Percentiles rank a stretch among this genome's conserved stretches.
These are phyloP conservation scores for Aspergillus asperescens DNA, from an alignment of 495 filamentous ascomycete genomes.

Conservation along the genomic window DNA sequence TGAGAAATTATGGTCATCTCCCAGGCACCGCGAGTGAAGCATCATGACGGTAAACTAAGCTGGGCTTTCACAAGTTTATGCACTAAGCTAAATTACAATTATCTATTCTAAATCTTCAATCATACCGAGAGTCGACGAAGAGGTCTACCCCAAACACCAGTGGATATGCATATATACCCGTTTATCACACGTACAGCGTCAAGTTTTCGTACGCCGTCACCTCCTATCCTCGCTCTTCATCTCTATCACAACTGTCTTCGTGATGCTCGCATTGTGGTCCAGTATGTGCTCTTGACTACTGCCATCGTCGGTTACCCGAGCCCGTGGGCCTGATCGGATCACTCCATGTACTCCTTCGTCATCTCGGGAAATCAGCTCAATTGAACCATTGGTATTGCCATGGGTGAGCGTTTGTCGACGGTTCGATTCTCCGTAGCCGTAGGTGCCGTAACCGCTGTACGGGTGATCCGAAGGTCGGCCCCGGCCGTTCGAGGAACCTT, in stretches of 20 bases:
- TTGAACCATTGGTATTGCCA: background rate
- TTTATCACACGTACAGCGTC: background rate
- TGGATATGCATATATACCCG: background rate
- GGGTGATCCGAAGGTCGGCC: background rate
- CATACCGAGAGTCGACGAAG: background rate
- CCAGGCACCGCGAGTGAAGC: too few relatives aligned
- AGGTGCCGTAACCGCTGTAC: background rate
- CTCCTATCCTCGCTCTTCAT: constrained; percentile 4
- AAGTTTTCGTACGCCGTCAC: background rate
- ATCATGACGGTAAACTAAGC: background rate
- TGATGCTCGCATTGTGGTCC: background rate
- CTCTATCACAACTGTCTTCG: constrained; percentile 9
- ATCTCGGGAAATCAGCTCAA: constrained; percentile 3
- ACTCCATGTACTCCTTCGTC: background rate
- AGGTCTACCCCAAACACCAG: background rate
- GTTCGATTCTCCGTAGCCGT: background rate
- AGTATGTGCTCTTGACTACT: constrained; percentile 8
- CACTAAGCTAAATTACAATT: background rate
- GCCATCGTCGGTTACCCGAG: background rate
- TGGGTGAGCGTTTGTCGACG: background rate
- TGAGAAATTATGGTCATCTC: too few relatives aligned
- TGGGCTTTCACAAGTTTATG: background rate
- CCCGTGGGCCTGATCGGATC: background rate
- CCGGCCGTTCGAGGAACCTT: constrained; percentile 8
- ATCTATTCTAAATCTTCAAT: constrained; percentile 1